Percentiles rank a stretch among this genome's conserved stretches.
Evolutionary conservation across 148 eudicot species (phyloP).

Genomic region (Vaccinium macrocarpon): DNA sequence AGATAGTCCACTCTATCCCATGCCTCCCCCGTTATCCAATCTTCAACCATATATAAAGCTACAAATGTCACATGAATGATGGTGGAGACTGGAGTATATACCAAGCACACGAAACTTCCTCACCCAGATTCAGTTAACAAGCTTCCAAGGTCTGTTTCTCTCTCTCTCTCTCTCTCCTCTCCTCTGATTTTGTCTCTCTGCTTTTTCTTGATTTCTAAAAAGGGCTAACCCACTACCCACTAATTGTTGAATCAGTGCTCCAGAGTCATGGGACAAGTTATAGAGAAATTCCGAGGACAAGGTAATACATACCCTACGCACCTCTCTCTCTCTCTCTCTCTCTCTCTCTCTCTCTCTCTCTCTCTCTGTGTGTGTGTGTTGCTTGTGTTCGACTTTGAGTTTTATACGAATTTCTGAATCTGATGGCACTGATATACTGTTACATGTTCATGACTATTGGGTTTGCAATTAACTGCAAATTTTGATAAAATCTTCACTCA

Average conservation of each 20-base stretch:
- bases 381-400: background rate
- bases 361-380: background rate
- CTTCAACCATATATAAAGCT: background rate
- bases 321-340: background rate
- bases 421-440: background rate
- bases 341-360: background rate
- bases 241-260: slow-evolving; percentile 8
- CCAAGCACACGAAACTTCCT: background rate
- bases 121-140: slow-evolving; percentile 7
- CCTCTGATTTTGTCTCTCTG: background rate
- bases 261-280: slow-evolving; percentile 32
- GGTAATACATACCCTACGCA: slow-evolving; percentile 11
- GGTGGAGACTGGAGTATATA: background rate
- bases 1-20: too few relatives aligned
- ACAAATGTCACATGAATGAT: background rate
- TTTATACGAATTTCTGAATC: background rate
- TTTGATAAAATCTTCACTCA: too few relatives aligned
- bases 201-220: background rate
- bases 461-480: background rate
- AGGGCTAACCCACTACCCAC: background rate
- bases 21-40: background rate
- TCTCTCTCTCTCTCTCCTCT: background rate
- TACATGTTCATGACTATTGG: background rate
- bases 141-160: background rate
- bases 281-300: slow-evolving; percentile 33